Evolutionary conservation across 371 early-diverging fungal genomes (phyloP), one percentile per base, ranked within the genome.

Genomic region (Apophysomyces elegans): DNA sequence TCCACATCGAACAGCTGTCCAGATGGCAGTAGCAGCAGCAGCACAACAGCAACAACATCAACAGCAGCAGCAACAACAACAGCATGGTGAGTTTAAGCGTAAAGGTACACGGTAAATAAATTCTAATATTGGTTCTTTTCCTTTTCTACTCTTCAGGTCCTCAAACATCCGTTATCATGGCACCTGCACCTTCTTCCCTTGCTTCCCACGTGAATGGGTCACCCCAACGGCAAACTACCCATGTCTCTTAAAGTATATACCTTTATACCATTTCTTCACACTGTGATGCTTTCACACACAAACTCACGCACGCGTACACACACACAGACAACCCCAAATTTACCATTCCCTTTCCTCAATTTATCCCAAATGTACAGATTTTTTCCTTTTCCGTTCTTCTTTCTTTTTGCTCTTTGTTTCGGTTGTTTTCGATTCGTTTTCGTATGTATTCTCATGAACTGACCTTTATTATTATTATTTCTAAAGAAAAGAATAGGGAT

Each of bases 11-110:
- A 66, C 74, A 5, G 76, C 74, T 56, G 73, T 76, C 64, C 76
- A 76, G 45, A 68, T 77, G 64, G 78, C 76, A 1, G 61, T 74
- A 59, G 75, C 72, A 12, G 73, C 77, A 9, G 73, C 73, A 44
- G 76, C 75, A 56, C 71, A 71, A 41, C 67, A 66, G 21, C 64
- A 69, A 45, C 46, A 45, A 18, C 46, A 13, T n/a, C 46, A 45
- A 13, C 46, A 45, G 46, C 46, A 13, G 16, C 54, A 50, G 9
- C 54, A n/a, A 21, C 54, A 21, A n/a, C n/a, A 21, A 26, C 26
- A 18, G 21, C 50, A 50, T n/a, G 18, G 21, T n/a, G 9, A 50
- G 21, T 26, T 26, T 41, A 2, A 1, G 8, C 41, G 41, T 13
- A 11, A 4, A 13, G 41, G 13, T 41, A 13, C 8, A 41, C 1